A percentile compares a stretch with the other conserved stretches of the same genome.
These are phyloP conservation scores for Globisporangium spinosum DNA, from an alignment of 352 stramenopile genomes.

Conservation along the genomic window DNA sequence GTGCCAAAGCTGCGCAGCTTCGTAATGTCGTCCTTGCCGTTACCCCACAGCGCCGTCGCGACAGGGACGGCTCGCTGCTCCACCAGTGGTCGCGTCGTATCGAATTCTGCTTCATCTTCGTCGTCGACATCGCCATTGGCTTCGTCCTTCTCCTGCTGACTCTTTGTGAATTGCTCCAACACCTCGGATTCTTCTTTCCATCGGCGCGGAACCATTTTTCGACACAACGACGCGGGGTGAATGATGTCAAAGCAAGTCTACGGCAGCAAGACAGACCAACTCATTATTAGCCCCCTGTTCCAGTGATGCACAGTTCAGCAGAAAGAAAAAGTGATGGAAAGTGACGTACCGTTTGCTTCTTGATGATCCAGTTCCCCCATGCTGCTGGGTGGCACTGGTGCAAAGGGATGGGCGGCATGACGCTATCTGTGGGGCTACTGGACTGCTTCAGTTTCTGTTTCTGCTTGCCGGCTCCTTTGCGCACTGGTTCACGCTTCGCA, in stretches of 20 bases:
- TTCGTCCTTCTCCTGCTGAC: constrained; percentile 21
- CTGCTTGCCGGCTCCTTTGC: constrained; percentile 1
- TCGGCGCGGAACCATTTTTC: constrained; percentile 23
- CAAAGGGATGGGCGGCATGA: constrained; percentile 35
- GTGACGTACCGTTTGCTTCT: constrained; percentile 36
- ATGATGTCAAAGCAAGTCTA: constrained; percentile 28
- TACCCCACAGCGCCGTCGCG: constrained; percentile 14
- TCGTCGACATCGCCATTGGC: constrained; percentile 1
- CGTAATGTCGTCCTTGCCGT: constrained; percentile 17
- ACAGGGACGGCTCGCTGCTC: constrained; percentile 3
- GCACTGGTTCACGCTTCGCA: constrained; percentile 14
- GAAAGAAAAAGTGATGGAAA: constrained; percentile 9
- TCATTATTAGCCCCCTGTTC: neutral
- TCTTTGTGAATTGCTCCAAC: constrained; percentile 18
- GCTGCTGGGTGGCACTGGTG: constrained; percentile 54
- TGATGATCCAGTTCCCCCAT: constrained; percentile 59
- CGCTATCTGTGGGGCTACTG: constrained; percentile 26
- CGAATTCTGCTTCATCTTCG: neutral
- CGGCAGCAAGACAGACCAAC: neutral
- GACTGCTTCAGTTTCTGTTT: constrained; percentile 22
- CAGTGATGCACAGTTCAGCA: neutral
- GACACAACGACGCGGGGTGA: constrained; percentile 42
- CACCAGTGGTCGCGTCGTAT: neutral
- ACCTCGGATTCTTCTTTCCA: constrained; percentile 44
- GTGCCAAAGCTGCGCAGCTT: constrained; percentile 43